Evolutionary conservation across 306 rosid species (phyloP).

Genomic region (Cucumis hystrix): DNA sequence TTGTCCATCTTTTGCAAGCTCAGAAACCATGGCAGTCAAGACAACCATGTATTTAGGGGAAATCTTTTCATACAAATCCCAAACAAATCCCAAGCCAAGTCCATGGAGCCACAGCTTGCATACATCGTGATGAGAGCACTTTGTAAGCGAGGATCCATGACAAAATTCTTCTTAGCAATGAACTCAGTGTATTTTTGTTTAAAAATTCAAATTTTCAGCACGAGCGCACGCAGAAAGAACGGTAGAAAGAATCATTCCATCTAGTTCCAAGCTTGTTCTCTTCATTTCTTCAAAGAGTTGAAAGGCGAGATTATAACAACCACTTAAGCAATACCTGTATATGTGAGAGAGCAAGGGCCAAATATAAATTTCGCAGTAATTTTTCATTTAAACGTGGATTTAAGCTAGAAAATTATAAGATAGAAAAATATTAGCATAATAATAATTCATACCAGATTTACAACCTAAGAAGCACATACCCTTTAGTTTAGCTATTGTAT

Average conservation of each 20-base stretch:
- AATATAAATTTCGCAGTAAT: neutral
- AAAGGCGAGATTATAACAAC: conserved; percentile 44
- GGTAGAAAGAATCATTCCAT: conserved; percentile 45
- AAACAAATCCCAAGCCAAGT: conserved; percentile 46
- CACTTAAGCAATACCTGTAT: conserved; percentile 52
- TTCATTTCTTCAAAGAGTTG: conserved; percentile 61
- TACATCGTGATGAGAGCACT: conserved; percentile 62
- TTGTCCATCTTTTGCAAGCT: conserved; percentile 47
- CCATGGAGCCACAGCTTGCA: conserved; percentile 57
- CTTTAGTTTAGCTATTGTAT: no score
- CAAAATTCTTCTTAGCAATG: conserved; percentile 20
- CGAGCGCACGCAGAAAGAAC: conserved; percentile 63
- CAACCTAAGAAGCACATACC: no score
- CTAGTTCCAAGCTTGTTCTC: conserved; percentile 35
- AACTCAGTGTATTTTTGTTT: conserved; percentile 29
- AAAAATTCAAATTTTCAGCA: conserved; percentile 26
- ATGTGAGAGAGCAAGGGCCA: neutral
- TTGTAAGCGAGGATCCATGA: conserved; percentile 31
- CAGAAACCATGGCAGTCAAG: conserved; percentile 70
- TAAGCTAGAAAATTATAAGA: neutral
- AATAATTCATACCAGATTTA: no score
- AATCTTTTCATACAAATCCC: conserved; percentile 30
- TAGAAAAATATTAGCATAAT: neutral
- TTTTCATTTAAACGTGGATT: neutral
- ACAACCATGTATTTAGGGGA: conserved; percentile 35